These are phyloP conservation scores for Telopea speciosissima DNA, from an alignment of 177 flowering plant genomes.

Conservation along the genomic window DNA sequence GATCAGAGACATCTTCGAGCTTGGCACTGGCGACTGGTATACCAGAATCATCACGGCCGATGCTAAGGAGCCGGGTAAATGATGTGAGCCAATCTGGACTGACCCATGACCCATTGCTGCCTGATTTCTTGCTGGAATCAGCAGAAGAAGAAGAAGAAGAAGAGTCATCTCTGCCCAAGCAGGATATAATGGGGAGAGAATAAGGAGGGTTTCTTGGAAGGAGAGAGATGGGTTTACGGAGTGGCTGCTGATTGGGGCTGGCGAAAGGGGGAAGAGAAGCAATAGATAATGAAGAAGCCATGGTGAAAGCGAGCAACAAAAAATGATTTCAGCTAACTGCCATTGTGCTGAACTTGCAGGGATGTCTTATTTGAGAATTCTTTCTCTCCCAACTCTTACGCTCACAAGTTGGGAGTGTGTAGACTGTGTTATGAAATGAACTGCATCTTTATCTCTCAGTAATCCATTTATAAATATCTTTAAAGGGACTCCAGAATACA, in stretches of 20 bases:
- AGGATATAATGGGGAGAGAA: conserved; percentile 27
- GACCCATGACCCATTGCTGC: conserved; percentile 55
- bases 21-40: conserved; percentile 77
- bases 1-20: conserved; percentile 89
- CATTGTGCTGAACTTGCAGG: too few relatives aligned
- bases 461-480: too few relatives aligned
- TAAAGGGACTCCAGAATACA: too few relatives aligned
- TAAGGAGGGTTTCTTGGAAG: conserved; percentile 9
- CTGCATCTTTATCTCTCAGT: too few relatives aligned
- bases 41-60: conserved; percentile 46
- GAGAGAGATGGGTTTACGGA: conserved; percentile 13
- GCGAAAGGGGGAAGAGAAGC: conserved; percentile 8
- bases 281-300: conserved; percentile 20
- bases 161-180: conserved; percentile 18
- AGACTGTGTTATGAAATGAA: too few relatives aligned
- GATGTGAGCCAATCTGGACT: conserved; percentile 93
- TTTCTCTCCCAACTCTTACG: too few relatives aligned
- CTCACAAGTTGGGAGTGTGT: too few relatives aligned
- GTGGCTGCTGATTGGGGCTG: conserved; percentile 3
- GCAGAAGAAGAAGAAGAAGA: conserved; percentile 12
- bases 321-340: not conserved
- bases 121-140: conserved; percentile 8
- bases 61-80: conserved; percentile 37
- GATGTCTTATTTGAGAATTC: too few relatives aligned
- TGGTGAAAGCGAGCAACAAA: not conserved